Percentiles rank a stretch among this genome's conserved stretches.
These are phyloP conservation scores for Microbotryum silenes-acaulis DNA, from an alignment of 1,284 basidiomycete genomes.

Conservation along the genomic window DNA sequence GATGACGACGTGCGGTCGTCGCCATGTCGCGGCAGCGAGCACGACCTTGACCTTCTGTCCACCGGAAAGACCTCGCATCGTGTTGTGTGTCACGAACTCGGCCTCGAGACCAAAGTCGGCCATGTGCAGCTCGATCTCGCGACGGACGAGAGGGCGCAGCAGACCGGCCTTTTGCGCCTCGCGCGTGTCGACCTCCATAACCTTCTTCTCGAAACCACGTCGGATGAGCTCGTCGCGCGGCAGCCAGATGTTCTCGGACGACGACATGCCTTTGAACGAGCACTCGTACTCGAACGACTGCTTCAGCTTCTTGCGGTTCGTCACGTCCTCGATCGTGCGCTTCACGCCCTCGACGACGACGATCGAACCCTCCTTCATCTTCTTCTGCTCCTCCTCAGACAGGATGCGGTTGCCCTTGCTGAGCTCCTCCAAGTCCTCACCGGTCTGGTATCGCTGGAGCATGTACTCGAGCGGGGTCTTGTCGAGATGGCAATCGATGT, in stretches of 20 bases:
- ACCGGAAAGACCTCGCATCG: conserved; percentile 79
- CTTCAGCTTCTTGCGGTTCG: conserved; percentile 92
- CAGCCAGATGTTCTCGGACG: conserved; percentile 94
- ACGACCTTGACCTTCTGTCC: conserved; percentile 99
- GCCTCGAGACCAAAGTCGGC: conserved; percentile 93
- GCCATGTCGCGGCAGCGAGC: conserved; percentile 96
- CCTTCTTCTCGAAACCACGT: conserved; percentile 91
- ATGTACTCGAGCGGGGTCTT: conserved; percentile 98
- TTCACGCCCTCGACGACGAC: conserved; percentile 89
- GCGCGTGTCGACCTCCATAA: conserved; percentile 91
- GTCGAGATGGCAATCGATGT: conserved; percentile 95
- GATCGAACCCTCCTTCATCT: conserved; percentile 91
- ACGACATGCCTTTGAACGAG: conserved; percentile 52
- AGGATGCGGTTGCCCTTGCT: conserved; percentile 81
- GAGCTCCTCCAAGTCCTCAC: conserved; percentile 96
- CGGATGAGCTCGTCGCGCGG: conserved; percentile 93
- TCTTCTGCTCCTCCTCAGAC: conserved; percentile 77
- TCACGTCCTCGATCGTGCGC: conserved; percentile 86
- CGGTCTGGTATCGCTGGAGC: conserved; percentile 98
- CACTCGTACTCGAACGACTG: conserved; percentile 85
- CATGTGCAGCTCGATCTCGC: conserved; percentile 97
- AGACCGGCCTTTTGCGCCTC: conserved; percentile 95
- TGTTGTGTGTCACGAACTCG: conserved; percentile 82
- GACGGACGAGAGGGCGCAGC: conserved; percentile 89
- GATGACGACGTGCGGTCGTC: conserved; percentile 93